Evolutionary conservation across 2,329 filamentous ascomycete genomes (phyloP).

Genomic region (Hypoxylon sp.): DNA sequence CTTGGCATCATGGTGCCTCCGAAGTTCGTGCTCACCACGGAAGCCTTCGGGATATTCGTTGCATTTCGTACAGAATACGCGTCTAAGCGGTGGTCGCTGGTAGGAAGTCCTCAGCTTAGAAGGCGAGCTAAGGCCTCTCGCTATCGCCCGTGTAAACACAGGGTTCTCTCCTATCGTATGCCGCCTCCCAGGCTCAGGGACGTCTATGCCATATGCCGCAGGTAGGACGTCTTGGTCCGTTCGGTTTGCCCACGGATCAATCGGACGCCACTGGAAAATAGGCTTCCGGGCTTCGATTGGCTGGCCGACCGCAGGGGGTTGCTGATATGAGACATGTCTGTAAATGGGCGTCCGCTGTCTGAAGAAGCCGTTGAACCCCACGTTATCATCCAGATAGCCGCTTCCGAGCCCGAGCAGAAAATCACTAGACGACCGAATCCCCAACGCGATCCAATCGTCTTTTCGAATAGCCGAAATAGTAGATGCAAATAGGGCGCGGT

Average conservation of each 20-base stretch:
- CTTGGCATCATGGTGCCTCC: slow-evolving; percentile 70
- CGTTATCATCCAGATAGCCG: slow-evolving; percentile 49
- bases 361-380: slow-evolving; percentile 53
- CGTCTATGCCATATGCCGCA: slow-evolving; percentile 39
- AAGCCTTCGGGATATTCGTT: slow-evolving; percentile 86
- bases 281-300: slow-evolving; percentile 49
- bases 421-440: slow-evolving; percentile 57
- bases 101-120: slow-evolving; percentile 55
- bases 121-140: slow-evolving; percentile 54
- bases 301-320: slow-evolving; percentile 46
- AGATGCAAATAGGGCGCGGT: slow-evolving; percentile 54
- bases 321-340: slow-evolving; percentile 43
- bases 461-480: slow-evolving; percentile 56
- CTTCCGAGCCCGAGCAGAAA: slow-evolving; percentile 60
- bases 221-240: slow-evolving; percentile 40
- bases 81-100: slow-evolving; percentile 67
- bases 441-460: slow-evolving; percentile 56
- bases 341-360: slow-evolving; percentile 49
- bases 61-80: slow-evolving; percentile 80
- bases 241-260: slow-evolving; percentile 50
- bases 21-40: slow-evolving; percentile 86
- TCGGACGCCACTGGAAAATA: slow-evolving; percentile 50
- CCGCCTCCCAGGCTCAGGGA: slow-evolving; percentile 46
- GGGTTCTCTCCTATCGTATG: slow-evolving; percentile 59
- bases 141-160: slow-evolving; percentile 49